phyloP scores from a whole-genome alignment of 2,329 filamentous ascomycete species.

The Alternaria metachromatica region DNA sequence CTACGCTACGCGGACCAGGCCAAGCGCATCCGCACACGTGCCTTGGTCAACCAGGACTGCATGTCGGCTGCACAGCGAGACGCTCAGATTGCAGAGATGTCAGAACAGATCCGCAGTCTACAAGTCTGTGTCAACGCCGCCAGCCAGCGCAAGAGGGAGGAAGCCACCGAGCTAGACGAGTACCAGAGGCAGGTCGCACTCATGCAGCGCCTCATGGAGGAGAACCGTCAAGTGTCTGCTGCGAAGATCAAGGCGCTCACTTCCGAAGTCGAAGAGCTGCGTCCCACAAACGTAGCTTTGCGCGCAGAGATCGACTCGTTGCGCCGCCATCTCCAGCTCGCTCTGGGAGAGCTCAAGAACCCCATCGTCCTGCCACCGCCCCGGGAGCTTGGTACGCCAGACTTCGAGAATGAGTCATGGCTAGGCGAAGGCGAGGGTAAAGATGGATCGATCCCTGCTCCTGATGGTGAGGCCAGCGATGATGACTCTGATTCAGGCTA shows the following conservation, averaged over 20 bases:
- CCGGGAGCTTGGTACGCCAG: constrained; percentile 31
- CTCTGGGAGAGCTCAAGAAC: constrained; percentile 85
- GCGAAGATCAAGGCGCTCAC: constrained; percentile 89
- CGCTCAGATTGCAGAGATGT: constrained; percentile 92
- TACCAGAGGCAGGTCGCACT: constrained; percentile 89
- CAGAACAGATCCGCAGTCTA: constrained; percentile 86
- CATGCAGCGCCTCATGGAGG: constrained; percentile 97
- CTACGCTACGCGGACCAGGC: constrained; percentile 97
- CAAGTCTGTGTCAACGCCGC: constrained; percentile 73
- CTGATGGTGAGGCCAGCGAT: constrained; percentile 45
- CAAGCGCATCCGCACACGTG: constrained; percentile 93
- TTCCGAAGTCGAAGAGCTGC: constrained; percentile 56
- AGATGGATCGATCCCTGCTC: constrained; percentile 26
- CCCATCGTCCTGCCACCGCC: constrained; percentile 72
- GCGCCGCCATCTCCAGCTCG: constrained; percentile 84
- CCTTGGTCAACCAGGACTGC: constrained; percentile 94
- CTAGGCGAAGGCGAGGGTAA: constrained; percentile 36
- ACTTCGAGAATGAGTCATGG: constrained; percentile 44
- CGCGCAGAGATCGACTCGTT: constrained; percentile 80
- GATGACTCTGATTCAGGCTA: constrained; percentile 58
- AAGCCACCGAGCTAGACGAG: constrained; percentile 86
- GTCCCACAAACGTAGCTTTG: constrained; percentile 64
- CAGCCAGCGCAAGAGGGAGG: constrained; percentile 74
- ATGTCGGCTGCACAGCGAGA: constrained; percentile 92
- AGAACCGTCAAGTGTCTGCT: constrained; percentile 86